Base-by-base conservation (phyloP, 2,329 filamentous ascomycete genomes). In the Xylaria sp. region DNA sequence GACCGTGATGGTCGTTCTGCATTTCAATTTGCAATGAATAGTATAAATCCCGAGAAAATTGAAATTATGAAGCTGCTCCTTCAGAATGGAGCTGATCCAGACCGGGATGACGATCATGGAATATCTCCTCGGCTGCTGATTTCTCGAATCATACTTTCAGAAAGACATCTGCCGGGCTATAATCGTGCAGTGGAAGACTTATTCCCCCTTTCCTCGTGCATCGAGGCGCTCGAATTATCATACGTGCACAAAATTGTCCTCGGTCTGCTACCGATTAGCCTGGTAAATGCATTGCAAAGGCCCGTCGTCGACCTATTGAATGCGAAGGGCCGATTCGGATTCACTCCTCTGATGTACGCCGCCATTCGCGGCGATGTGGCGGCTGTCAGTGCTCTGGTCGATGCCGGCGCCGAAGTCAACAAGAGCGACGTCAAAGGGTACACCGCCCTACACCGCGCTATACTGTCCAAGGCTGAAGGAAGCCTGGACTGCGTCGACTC, bases 231-330 rank as follows among this genome's bases (percentile, higher is more conserved):
- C 1, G 60, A 44, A 2, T 10, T 54, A 3, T 44, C 35, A 44
- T 54, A 62, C 35, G 21, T 54, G 1, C 60, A 62, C 37, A 54
- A 54, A 54, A 16, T 54, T 16, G 48, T 62, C 48, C 60, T 62
- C 16, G 60, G 60, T 12, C 4, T 62, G 16, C 3, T 62, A 16
- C 60, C 60, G 6, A 44, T 54, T 10, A 44, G 48, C 5, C 48
- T 62, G 16, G 12, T 13, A 13, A 2, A n/a, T 2, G 48, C 18
- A 8, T 35, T 62, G 6, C 48, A 47, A 54, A 54, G 13, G 6
- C 48, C 60, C 5, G 48, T 23, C 8, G 23, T 13, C 16, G 2
- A 62, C 40, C 12, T 21, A 35, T 42, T 62, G 35, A 62, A 62
- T 32, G 47, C 32, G 35, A 53, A 62, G 48, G 18, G 13, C 60